Conservation (phyloP, 2,329 filamentous ascomycete genomes). For the Basipetospora chlamydospora region DNA sequence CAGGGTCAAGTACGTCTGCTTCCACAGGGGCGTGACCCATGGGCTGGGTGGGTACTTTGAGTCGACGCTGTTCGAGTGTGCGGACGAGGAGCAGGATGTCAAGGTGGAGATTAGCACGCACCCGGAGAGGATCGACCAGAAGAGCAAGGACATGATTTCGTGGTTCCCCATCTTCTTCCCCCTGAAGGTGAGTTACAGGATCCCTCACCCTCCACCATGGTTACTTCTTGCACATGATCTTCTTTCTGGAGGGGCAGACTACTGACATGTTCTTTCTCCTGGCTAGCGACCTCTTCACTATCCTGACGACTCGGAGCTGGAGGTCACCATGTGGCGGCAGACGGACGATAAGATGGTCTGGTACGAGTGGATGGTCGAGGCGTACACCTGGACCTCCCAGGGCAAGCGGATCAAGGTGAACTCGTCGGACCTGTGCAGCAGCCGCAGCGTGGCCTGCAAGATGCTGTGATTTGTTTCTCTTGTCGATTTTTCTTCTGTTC, state of each 20-base stretch:
- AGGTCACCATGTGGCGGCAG: slow-evolving; percentile 89
- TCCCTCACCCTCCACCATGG: too few species aligned
- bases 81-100: slow-evolving; percentile 19
- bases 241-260: too few species aligned
- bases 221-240: too few species aligned
- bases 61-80: slow-evolving; percentile 68
- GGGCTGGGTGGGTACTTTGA: slow-evolving; percentile 93
- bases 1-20: slow-evolving; percentile 63
- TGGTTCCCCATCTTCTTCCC: slow-evolving; percentile 99
- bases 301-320: slow-evolving; percentile 70
- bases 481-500: background rate
- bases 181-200: slow-evolving; percentile 53
- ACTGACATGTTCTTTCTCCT: background rate
- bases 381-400: slow-evolving; percentile 52
- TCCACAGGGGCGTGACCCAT: slow-evolving; percentile 70
- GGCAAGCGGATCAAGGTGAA: slow-evolving; percentile 50
- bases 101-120: slow-evolving; percentile 83
- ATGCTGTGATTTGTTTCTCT: slow-evolving; percentile 26
- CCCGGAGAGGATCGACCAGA: slow-evolving; percentile 77
- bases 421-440: slow-evolving; percentile 52
- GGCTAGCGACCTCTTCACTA: slow-evolving; percentile 67
- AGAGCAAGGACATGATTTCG: slow-evolving; percentile 96
- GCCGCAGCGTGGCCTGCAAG: slow-evolving; percentile 53
- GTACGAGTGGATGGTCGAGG: slow-evolving; percentile 97
- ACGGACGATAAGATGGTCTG: slow-evolving; percentile 92